Base-by-base conservation (phyloP, 768 basidiomycete genomes). In the Suillus placidus region DNA sequence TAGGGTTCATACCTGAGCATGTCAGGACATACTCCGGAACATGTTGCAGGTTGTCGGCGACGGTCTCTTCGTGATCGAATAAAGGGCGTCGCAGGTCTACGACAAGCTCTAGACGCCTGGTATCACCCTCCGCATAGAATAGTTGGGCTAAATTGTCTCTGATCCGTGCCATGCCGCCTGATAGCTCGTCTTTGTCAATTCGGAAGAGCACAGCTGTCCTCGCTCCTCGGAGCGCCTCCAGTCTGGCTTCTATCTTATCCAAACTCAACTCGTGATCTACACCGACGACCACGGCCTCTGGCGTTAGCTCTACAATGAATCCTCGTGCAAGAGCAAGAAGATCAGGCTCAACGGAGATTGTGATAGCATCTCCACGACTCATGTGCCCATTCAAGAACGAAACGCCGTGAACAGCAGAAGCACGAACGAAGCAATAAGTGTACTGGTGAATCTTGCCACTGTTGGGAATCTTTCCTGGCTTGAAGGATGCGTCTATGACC, bases 141-240 rank as follows among this genome's bases (percentile, higher is more conserved):
- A 99, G 72, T 63, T 90, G 89, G 0, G 95, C 91, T 52, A 99
- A 87, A 71, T 97, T 99, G 69, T 94, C 89, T 10, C 97, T 85
- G 73, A 99, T 89, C 23, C 94, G 85, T 49, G 88, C 87, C 88
- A 99, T 91, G 1, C 95, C 94, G 8, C 88, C 86, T 6, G 88
- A 87, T 58, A 98, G 78, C 75, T 99, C 97, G 74, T 99, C 97
- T 72, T 90, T 95, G 81, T 99, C 97, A 64, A 99, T 87, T 18
- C 97, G 86, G 80, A 95, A 99, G 30, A 78, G 84, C 16, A 30
- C 14, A 35, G 67, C 70, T 26, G 60, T 40, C 32, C 69, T 64
- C n/a, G 35, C 61, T 9, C 67, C 69, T 42, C 68, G 70, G 16
- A 75, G 68, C 6, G 64, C 72, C 12, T 72, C 72, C 52, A 80